Percentiles rank a stretch among this genome's conserved stretches.
Conservation (phyloP, 1,284 basidiomycete genomes). For the Fomitopsis palustris region DNA sequence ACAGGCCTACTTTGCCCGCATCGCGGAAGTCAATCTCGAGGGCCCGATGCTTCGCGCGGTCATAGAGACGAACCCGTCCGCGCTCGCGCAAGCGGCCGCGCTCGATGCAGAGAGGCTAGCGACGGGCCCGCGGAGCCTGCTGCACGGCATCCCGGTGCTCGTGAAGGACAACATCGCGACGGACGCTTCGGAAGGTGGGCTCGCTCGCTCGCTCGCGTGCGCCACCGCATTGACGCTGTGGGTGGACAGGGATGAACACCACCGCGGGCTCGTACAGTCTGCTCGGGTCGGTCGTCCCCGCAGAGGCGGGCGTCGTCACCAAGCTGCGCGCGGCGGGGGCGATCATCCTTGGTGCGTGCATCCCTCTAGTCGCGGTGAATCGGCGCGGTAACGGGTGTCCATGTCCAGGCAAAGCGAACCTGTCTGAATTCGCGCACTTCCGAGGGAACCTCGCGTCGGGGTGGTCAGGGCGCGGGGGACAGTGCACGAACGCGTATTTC, state of each 20-base stretch:
- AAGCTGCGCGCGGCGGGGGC: conserved; percentile 40
- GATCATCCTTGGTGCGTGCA: conserved; percentile 35
- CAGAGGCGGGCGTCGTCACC: conserved; percentile 36
- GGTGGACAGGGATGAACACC: conserved; percentile 54
- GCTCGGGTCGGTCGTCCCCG: conserved; percentile 37
- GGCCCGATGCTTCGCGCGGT: conserved; percentile 60
- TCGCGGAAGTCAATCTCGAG: conserved; percentile 67
- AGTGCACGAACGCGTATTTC: conserved; percentile 36
- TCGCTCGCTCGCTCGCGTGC: too few relatives aligned
- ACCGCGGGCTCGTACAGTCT: conserved; percentile 43
- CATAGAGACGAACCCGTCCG: conserved; percentile 60
- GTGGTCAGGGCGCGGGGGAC: conserved; percentile 40
- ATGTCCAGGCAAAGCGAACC: conserved; percentile 27
- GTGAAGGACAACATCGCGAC: conserved; percentile 63
- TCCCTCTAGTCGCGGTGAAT: conserved; percentile 19
- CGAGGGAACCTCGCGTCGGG: conserved; percentile 30
- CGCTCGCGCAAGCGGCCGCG: conserved; percentile 47
- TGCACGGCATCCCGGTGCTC: conserved; percentile 71
- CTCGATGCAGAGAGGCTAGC: conserved; percentile 51
- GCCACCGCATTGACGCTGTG: not conserved
- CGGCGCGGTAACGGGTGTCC: conserved; percentile 10
- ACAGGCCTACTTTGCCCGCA: conserved; percentile 65
- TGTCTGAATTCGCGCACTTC: conserved; percentile 28
- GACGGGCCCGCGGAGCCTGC: conserved; percentile 44
- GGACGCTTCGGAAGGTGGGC: conserved; percentile 45